Base-by-base conservation (phyloP, 2,329 filamentous ascomycete genomes). In the Tympanopsis confertula region DNA sequence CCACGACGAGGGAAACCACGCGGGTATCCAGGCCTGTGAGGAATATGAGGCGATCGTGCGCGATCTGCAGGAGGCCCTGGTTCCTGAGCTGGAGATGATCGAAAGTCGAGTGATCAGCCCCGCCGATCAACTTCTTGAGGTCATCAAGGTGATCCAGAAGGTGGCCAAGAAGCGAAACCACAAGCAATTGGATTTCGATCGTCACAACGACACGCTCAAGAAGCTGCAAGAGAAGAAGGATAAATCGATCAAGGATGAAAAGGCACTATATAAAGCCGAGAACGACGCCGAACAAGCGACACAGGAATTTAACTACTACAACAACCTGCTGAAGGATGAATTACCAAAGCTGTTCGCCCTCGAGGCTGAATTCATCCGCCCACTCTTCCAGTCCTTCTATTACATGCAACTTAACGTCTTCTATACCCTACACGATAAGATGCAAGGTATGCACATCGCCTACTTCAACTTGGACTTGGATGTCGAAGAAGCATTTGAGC, bases 371-470 rank as follows among this genome's bases (percentile, higher is more conserved):
- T 96, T 98, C 58, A 98, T 98, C 58, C 81, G 86, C 48, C 91
- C 91, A 3, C 75, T 98, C 5, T 98, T 98, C 70, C 91, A 96
- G 58, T 94, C 86, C 7, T 98, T 98, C 66, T 98, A 98, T 65
- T 98, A 96, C 68, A 98, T 98, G 91, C 91, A 98, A 61, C 75
- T 98, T 46, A 98, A 98, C 60, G 86, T 98, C 46, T 98, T 96
- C 60, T 98, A 98, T 62, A 98, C 91, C 1, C 70, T 98, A 38
- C 91, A 98, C 58, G 89, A 96, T 62, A 86, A 82, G 62, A 98
- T 98, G 91, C 91, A 98, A 64, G 78, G 74, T 47, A 87, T 93
- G 57, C 88, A 96, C 53, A 98, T 98, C 54, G 87, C 87, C 43
- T 98, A 98, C 63, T 98, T 98, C 59, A 85, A 98, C 58, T 72